Evolutionary conservation across 495 filamentous ascomycete genomes (phyloP).

Genomic region (Penicillium ucsense): DNA sequence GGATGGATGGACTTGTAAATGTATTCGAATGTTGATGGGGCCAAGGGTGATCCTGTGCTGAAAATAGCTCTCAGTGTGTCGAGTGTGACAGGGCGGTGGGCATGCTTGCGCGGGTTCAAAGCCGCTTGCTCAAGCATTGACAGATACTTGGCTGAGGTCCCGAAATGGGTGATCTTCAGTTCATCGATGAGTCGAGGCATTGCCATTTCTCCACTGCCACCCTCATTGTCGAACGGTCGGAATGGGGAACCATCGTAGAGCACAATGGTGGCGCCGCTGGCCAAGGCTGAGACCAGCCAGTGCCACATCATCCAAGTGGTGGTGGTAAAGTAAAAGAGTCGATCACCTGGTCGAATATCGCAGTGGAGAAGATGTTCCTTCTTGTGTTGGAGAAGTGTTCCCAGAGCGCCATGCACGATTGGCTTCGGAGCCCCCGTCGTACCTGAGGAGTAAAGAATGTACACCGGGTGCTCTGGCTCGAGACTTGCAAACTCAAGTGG

Average conservation of each 20-base stretch:
- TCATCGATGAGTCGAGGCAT: conserved; percentile 64
- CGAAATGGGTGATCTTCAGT: conserved; percentile 76
- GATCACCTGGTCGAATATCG: conserved; percentile 54
- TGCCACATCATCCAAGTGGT: conserved; percentile 98
- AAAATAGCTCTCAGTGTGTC: conserved; percentile 66
- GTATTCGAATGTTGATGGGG: conserved; percentile 87
- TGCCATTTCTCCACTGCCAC: conserved; percentile 50
- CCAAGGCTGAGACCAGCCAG: conserved; percentile 78
- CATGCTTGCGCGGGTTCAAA: conserved; percentile 49
- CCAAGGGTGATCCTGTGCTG: conserved; percentile 83
- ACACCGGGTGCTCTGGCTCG: conserved; percentile 73
- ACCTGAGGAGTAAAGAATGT: conserved; percentile 79
- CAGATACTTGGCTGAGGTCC: conserved; percentile 87
- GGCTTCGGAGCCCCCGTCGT: conserved; percentile 89
- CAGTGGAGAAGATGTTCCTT: conserved; percentile 86
- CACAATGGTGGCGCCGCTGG: conserved; percentile 68
- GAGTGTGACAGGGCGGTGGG: conserved; percentile 40
- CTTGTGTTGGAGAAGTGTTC: conserved; percentile 86
- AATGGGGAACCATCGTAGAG: conserved; percentile 89
- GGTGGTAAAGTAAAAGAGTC: conserved; percentile 81
- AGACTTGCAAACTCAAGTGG: conserved; percentile 63
- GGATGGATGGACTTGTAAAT: conserved; percentile 72
- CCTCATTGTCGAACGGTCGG: conserved; percentile 44
- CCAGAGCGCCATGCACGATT: conserved; percentile 81
- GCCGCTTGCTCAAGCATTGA: conserved; percentile 78